A percentile compares a stretch with the other conserved stretches of the same genome.
These are phyloP conservation scores for Aureobasidium leucospermi DNA, from an alignment of 2,329 filamentous ascomycete species.

Conservation along the genomic window DNA sequence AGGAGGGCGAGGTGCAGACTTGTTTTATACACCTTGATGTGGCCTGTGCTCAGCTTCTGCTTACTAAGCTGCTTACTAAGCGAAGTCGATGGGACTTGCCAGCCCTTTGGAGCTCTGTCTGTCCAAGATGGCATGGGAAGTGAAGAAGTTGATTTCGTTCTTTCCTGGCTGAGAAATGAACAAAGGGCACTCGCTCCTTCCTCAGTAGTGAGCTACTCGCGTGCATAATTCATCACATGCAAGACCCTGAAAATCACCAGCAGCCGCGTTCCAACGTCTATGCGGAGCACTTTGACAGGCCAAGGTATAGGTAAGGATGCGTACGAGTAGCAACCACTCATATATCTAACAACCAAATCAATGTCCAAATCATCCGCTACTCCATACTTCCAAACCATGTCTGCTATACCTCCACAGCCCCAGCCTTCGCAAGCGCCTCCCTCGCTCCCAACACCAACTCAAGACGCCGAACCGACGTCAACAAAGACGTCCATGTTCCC, in stretches of 20 bases:
- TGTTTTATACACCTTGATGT: background rate
- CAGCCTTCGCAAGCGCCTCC: slow-evolving; percentile 14
- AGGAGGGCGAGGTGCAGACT: slow-evolving; percentile 5
- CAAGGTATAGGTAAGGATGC: background rate
- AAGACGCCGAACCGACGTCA: slow-evolving; percentile 14
- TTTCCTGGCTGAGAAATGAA: too few species aligned
- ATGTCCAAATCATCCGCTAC: slow-evolving; percentile 3
- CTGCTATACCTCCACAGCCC: slow-evolving; percentile 14
- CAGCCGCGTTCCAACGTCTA: background rate
- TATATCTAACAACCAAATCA: background rate
- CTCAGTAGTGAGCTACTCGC: too few species aligned
- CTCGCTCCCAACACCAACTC: background rate
- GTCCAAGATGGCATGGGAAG: too few species aligned
- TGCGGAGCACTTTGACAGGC: background rate
- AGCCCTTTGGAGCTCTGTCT: too few species aligned
- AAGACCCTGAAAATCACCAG: background rate
- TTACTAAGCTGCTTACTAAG: background rate
- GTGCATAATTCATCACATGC: too few species aligned
- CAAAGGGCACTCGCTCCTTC: too few species aligned
- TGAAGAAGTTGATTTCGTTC: too few species aligned
- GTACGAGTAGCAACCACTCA: background rate
- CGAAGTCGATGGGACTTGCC: too few species aligned
- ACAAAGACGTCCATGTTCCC: slow-evolving; percentile 25
- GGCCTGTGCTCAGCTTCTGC: background rate
- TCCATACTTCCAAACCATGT: slow-evolving; percentile 19